Conservation (phyloP, 768 basidiomycete species). For the Udeniomyces megalosporus region DNA sequence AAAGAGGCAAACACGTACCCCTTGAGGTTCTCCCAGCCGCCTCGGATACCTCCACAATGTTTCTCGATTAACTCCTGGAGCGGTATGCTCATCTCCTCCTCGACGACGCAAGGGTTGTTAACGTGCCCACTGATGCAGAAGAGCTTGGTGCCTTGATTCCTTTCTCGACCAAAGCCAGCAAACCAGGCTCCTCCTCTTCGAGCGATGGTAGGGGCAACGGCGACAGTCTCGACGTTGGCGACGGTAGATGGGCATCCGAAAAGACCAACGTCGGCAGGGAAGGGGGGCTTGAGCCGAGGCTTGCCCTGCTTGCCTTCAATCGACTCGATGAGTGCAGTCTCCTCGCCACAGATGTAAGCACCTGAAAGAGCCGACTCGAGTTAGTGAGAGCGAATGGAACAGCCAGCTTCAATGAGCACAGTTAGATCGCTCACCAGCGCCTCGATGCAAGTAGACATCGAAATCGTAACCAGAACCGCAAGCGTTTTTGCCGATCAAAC, state of each 20-base stretch:
- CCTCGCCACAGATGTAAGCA: conserved; percentile 88
- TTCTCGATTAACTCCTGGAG: conserved; percentile 75
- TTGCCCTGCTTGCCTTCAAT: conserved; percentile 98
- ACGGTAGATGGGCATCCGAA: conserved; percentile 97
- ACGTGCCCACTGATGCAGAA: conserved; percentile 95
- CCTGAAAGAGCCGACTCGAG: too few species aligned
- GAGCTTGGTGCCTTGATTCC: conserved; percentile 92
- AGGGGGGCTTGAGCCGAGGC: conserved; percentile 91
- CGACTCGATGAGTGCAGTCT: conserved; percentile 92
- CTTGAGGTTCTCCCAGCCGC: conserved; percentile 92
- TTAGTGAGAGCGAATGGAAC: background rate
- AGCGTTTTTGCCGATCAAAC: conserved; percentile 73
- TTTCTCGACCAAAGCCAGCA: conserved; percentile 71
- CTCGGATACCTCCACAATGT: conserved; percentile 85
- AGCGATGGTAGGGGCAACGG: conserved; percentile 92
- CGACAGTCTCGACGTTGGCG: conserved; percentile 95
- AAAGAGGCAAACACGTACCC: conserved; percentile 92
- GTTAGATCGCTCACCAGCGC: conserved; percentile 57
- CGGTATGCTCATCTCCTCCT: conserved; percentile 98
- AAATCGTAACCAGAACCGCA: conserved; percentile 89
- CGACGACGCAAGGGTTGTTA: conserved; percentile 92
- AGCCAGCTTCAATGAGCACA: too few species aligned
- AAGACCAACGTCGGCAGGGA: conserved; percentile 93
- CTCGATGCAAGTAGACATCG: conserved; percentile 95
- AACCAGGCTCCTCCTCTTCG: conserved; percentile 82